Percentiles rank a stretch among this genome's conserved stretches.
Conservation (phyloP, 305 asterid species). For the Nicotiana rustica region DNA sequence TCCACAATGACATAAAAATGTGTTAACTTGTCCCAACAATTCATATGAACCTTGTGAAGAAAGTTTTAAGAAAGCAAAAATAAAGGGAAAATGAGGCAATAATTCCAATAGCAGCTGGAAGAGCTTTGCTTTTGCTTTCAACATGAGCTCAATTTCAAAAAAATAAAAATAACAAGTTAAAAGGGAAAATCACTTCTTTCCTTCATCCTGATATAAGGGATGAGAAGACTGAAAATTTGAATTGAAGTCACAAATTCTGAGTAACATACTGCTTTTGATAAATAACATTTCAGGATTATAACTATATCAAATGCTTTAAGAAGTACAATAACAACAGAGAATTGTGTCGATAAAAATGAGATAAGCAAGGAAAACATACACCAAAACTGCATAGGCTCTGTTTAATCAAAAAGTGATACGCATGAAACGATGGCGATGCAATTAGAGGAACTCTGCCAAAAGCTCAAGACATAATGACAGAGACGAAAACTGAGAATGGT, state of each 20-base stretch:
- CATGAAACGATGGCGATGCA: conserved; percentile 30
- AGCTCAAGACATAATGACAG: conserved; percentile 24
- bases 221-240: neutral
- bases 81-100: neutral
- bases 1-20: neutral
- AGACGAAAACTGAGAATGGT: conserved; percentile 31
- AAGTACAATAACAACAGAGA: neutral
- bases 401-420: neutral
- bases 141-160: neutral
- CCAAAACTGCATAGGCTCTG: neutral
- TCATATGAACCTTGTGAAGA: neutral
- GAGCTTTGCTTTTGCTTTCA: neutral
- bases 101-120: neutral
- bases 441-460: conserved; percentile 22
- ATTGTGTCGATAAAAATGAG: neutral
- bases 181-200: neutral
- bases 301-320: conserved; percentile 8
- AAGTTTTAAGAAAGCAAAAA: neutral
- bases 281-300: neutral
- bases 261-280: neutral
- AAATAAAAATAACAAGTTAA: neutral
- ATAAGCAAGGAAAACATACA: conserved; percentile 13
- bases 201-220: neutral
- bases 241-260: neutral
- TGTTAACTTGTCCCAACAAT: neutral